These are phyloP conservation scores for Anaeramoeba flamelloides DNA, from an alignment of 78 protist genomes.

Conservation along the genomic window DNA sequence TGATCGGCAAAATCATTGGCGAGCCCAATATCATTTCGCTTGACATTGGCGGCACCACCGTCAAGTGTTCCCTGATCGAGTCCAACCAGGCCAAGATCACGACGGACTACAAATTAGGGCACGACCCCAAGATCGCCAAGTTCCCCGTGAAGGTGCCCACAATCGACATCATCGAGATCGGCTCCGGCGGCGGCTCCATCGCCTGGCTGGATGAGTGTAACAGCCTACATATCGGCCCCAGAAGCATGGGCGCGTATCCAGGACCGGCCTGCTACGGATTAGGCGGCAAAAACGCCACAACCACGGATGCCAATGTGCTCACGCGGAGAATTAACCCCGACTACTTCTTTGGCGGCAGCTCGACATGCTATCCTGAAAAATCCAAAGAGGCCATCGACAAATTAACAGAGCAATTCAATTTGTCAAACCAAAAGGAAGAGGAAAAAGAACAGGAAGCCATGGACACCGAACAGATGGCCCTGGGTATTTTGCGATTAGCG, in stretches of 20 bases:
- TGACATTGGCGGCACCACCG: neutral
- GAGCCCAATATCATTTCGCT: neutral
- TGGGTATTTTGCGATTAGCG: neutral
- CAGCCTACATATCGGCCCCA: neutral
- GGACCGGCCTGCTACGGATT: neutral
- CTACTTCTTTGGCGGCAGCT: neutral
- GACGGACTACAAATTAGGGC: neutral
- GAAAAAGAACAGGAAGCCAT: no score
- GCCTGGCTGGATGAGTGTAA: neutral
- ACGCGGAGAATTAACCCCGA: neutral
- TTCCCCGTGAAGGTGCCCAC: neutral
- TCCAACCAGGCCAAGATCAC: neutral
- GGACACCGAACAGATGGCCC: neutral
- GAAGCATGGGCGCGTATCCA: neutral
- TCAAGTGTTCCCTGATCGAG: neutral
- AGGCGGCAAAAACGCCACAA: neutral
- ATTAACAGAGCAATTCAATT: neutral
- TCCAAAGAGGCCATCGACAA: neutral
- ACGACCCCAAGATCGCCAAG: neutral
- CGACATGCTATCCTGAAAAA: neutral
- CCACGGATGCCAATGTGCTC: neutral
- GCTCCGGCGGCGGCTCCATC: neutral
- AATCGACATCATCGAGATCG: neutral
- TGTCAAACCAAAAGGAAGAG: no score
- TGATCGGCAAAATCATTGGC: neutral